Percentiles rank a stretch among this genome's conserved stretches.
Conservation (phyloP, 768 basidiomycete genomes). For the Kwoniella dendrophila region DNA sequence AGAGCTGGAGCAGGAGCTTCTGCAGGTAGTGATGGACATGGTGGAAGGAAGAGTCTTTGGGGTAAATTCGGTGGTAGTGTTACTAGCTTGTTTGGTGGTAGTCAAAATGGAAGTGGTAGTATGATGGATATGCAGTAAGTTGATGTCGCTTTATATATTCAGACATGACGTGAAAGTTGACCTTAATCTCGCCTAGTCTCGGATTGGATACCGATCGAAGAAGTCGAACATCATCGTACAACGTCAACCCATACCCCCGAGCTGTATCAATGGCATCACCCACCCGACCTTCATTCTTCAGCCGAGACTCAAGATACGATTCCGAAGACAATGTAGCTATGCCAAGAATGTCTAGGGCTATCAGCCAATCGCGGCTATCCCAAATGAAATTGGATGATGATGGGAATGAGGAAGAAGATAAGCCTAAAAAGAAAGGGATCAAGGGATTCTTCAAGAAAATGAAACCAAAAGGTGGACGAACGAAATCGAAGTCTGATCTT, state of each 20-base stretch:
- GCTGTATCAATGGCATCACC: constrained; percentile 53
- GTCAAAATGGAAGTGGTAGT: constrained; percentile 56
- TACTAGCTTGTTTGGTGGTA: constrained; percentile 55
- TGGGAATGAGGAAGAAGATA: constrained; percentile 21
- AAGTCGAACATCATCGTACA: constrained; percentile 28
- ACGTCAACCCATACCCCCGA: constrained; percentile 44
- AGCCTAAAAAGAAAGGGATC: constrained; percentile 55
- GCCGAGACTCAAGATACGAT: constrained; percentile 39
- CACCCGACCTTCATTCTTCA: constrained; percentile 51
- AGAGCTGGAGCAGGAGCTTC: constrained; percentile 49
- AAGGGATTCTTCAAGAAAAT: constrained; percentile 56
- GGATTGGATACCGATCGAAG: constrained; percentile 54
- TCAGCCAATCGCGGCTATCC: constrained; percentile 36
- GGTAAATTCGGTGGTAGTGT: constrained; percentile 54
- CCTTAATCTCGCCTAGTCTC: constrained; percentile 43
- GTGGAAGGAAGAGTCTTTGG: constrained; percentile 48
- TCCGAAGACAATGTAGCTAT: constrained; percentile 24
- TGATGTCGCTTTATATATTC: neutral
- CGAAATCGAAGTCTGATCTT: constrained; percentile 8
- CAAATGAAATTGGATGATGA: constrained; percentile 30
- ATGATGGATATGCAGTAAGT: constrained; percentile 59
- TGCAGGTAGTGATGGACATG: constrained; percentile 41
- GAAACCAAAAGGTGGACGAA: constrained; percentile 36
- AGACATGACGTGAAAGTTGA: too few species aligned
- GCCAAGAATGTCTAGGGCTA: constrained; percentile 18